Evolutionary conservation across 2,329 filamentous ascomycete genomes (phyloP).

Genomic region (Emergomyces africanus): DNA sequence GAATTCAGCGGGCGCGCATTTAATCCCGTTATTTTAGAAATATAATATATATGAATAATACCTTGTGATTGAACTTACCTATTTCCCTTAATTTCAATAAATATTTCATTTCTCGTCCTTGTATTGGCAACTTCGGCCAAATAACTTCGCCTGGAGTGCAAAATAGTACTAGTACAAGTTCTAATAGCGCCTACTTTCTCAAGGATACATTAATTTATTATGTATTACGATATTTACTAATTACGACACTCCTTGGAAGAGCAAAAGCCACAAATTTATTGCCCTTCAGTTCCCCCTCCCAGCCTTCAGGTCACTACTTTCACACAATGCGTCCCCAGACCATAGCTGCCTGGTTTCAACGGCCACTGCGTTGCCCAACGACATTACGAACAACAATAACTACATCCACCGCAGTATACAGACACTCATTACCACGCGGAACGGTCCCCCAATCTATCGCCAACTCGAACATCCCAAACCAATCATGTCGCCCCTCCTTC

Average conservation of each 20-base stretch:
- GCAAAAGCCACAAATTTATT: background rate
- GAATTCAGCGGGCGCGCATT: background rate
- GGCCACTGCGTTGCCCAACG: constrained; percentile 28
- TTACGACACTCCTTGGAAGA: background rate
- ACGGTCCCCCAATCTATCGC: background rate
- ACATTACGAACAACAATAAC: background rate
- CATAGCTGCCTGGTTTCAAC: constrained; percentile 31
- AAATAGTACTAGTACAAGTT: too few species aligned
- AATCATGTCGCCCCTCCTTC: constrained; percentile 4
- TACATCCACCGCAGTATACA: constrained; percentile 2
- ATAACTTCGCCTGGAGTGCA: background rate
- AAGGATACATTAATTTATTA: background rate
- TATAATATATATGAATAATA: too few species aligned
- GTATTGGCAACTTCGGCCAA: background rate
- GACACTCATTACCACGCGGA: constrained; percentile 5
- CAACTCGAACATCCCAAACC: background rate
- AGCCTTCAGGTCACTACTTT: background rate
- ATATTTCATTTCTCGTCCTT: too few species aligned
- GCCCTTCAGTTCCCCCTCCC: background rate
- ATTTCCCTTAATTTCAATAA: background rate
- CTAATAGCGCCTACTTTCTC: background rate
- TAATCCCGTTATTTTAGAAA: background rate
- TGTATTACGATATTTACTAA: background rate
- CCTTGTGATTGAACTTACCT: background rate
- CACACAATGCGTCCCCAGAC: constrained; percentile 19